Conservation (phyloP, 768 basidiomycete genomes). For the Lactarius hatsudake region DNA sequence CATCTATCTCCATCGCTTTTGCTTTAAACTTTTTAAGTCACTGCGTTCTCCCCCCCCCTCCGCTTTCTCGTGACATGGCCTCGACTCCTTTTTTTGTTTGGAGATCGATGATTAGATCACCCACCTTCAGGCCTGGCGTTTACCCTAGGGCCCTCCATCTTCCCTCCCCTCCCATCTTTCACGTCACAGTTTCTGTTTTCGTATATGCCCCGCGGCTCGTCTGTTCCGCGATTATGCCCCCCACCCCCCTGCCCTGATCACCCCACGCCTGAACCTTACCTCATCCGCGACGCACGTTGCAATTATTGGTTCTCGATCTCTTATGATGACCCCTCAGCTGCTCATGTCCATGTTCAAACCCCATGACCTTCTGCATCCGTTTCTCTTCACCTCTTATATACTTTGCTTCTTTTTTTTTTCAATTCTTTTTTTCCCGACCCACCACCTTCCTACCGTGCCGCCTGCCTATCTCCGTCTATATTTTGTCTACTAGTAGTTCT, state of each 20-base stretch:
- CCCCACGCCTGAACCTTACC: background rate
- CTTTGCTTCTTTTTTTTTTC: background rate
- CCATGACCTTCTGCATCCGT: slow-evolving; percentile 19
- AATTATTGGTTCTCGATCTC: slow-evolving; percentile 16
- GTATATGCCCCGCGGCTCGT: slow-evolving; percentile 10
- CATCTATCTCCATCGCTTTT: background rate
- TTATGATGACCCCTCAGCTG: slow-evolving; percentile 22
- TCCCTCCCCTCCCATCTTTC: background rate
- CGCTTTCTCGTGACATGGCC: slow-evolving; percentile 9
- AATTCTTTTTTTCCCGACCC: background rate
- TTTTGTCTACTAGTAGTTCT: slow-evolving; percentile 14
- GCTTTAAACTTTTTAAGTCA: background rate
- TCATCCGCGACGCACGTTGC: slow-evolving; percentile 5
- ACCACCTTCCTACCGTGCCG: background rate
- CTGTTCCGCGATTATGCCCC: slow-evolving; percentile 11
- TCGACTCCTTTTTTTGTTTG: slow-evolving; percentile 3
- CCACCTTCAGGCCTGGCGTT: background rate
- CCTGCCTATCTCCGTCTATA: slow-evolving; percentile 19
- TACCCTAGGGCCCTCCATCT: slow-evolving; percentile 8
- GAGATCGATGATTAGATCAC: slow-evolving; percentile 7
- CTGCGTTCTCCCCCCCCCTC: background rate
- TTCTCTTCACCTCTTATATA: slow-evolving; percentile 7
- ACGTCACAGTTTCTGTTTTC: background rate
- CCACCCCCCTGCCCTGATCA: background rate
- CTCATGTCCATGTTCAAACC: slow-evolving; percentile 17